Evolutionary conservation across 108 stramenopile genomes (phyloP), one percentile per base, ranked within the genome.

Genomic region (Cyclostephanos tholiformis): DNA sequence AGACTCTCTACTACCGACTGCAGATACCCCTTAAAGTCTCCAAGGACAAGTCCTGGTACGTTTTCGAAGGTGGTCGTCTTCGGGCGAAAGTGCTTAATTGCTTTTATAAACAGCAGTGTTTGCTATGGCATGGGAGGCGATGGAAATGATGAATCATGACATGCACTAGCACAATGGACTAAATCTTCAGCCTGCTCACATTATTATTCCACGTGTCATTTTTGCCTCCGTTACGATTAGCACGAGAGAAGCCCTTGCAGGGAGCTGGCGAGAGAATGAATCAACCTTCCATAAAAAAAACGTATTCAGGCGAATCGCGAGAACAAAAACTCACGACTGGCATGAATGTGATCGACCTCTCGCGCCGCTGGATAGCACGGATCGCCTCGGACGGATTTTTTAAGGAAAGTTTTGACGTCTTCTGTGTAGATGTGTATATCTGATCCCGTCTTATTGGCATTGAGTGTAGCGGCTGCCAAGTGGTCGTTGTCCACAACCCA

Each of bases 171-270:
- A 35, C 41, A 27, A 53, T 49, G 20, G 4, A 4, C 14, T 2
- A 14, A 29, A 63, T 20, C 13, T 35, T 63, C 8, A 67, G 19
- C 9, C n/a, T 9, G 46, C 67, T 63, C 30, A 77, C 67, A 20
- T 68, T 53, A 41, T 89, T 89, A 66, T 87, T 87, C 50, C 16
- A 43, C 50, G 41, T 59, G 46, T 81, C 80, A 63, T 86, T 74
- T 38, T 71, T 73, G 30, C 79, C 83, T 4, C 83, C 89, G n/a
- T 64, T 81, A n/a, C 75, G 59, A 78, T 89, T 89, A 2, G 86
- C 86, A 26, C 59, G 41, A 22, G 84, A 85, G 63, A 87, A 89
- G 2, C 86, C 89, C 66, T 89, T 84, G 68, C 88, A 89, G 0
- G 88, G 88, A 12, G 86, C 46, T 22, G 73, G 72, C 26, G 6